Base-by-base conservation (phyloP, 768 basidiomycete genomes). In the Suillus subaureus region DNA sequence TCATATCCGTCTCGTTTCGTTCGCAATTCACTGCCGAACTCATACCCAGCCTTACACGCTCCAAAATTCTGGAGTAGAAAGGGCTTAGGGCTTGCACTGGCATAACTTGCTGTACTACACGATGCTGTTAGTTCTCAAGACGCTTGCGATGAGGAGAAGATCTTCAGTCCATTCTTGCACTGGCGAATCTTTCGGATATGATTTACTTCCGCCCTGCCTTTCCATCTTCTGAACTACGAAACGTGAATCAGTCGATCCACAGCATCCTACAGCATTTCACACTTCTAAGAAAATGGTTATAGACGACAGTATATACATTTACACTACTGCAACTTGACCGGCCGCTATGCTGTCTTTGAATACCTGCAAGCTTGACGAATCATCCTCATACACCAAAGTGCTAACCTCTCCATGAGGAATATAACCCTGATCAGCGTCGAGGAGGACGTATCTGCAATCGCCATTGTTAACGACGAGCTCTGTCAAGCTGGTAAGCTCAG, bases 181-280 rank as follows among this genome's bases (percentile, higher is more conserved):
- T 39, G 6, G 40, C 6, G 16, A 16, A 16, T 16, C 40, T 18
- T 18, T 16, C 16, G 40, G 16, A 18, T 42, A 6, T 6, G 6
- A 42, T 42, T 18, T 42, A 42, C 2, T 18, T 1, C 1, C 16
- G n/a, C 40, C 15, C 15, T 40, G 40, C 40, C 40, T 42, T 42
- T 7, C 1, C n/a, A 3, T 42, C 16, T 42, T 42, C 40, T 18
- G 8, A 43, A 8, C 7, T 21, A 21, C 7, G 18, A 21, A 9
- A 43, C 18, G 43, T 21, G 43, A 21, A 21, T 8, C 21, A 21
- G 43, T 43, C 43, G 94, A 96, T 75, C 81, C 97, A 11, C 90
- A 94, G 73, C 81, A 94, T 63, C 92, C 94, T 0, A 77, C 86
- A 11, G 95, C 94, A 7, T 93, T 92, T 71, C 92, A 96, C 71